Conservation (phyloP, 176 grass and related monocot genomes). For the Cocos nucifera region DNA sequence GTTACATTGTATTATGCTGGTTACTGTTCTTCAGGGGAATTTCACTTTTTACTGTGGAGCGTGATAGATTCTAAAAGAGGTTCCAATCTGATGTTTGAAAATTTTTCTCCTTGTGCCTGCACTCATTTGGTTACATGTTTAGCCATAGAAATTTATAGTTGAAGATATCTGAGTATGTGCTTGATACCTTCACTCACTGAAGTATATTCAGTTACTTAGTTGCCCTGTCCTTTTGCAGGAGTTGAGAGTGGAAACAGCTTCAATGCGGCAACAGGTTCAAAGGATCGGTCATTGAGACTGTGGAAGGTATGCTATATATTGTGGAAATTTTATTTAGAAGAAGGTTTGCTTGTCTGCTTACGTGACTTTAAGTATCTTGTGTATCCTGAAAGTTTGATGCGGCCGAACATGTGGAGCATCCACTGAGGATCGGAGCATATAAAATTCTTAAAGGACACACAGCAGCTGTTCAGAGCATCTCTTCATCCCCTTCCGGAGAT, state of each 20-base stretch:
- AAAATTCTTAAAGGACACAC: conserved; percentile 72
- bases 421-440: conserved; percentile 49
- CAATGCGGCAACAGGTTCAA: conserved; percentile 69
- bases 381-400: conserved; percentile 39
- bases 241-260: conserved; percentile 40
- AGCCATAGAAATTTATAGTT: not conserved
- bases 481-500: conserved; percentile 46
- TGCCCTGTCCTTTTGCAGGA: conserved; percentile 27
- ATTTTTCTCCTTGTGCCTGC: not conserved
- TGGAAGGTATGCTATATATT: conserved; percentile 56
- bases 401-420: conserved; percentile 33
- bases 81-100: not conserved
- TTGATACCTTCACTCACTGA: not conserved
- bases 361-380: conserved; percentile 23
- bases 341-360: conserved; percentile 5
- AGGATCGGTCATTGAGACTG: conserved; percentile 72
- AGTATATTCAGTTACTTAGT: not conserved
- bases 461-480: conserved; percentile 68
- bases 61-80: no score
- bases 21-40: no score
- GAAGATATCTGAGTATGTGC: not conserved
- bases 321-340: not conserved
- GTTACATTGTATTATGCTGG: no score
- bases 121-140: no score
- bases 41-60: no score